Base-by-base conservation (phyloP, 257 asterid species). In the Solanum virginianum region DNA sequence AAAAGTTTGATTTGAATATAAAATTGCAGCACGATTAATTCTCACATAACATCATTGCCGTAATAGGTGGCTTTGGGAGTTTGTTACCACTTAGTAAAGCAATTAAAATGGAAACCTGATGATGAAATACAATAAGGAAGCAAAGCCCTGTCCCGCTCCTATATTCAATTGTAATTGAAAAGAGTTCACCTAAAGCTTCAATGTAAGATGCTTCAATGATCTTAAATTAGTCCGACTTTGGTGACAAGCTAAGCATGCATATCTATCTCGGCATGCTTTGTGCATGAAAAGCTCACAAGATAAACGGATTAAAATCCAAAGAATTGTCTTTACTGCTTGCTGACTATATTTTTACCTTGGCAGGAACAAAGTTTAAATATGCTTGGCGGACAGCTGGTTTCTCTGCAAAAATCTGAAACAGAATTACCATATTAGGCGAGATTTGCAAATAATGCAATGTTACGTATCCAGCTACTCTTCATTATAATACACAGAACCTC, bases 371-470 rank as follows among this genome's bases (percentile, higher is more conserved):
- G 36, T 80, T 94, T 90, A 97, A 84, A 92, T 94, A 97, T 86
- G 99, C 98, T 91, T 94, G 94, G 79, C 99, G 98, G 86, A 97
- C 99, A 36, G 98, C 98, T 75, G 98, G 99, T 92, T 95, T 97
- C 91, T 97, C 99, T 39, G 99, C 97, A 89, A 97, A 97, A 87
- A 97, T 97, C 99, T 97, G 96, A 47, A 59, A 84, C 75, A 43
- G 29, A 51, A 62, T 56, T 32, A 83, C 83, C 66, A 36, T 22
- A 66, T 51, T 53, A 84, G 79, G 68, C 1, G 39, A 11, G 16
- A 65, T 39, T 39, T 43, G 43, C 57, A 62, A 62, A 71, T 1
- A 32, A 54, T 32, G 57, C 56, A 69, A 17, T 54, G 69, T 11
- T 56, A 68, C 54, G 20, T 45, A 51, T 36, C 22, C 12, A 49